Evolutionary conservation across 768 basidiomycete genomes (phyloP).

Genomic region (Rhizopogon vinicolor): DNA sequence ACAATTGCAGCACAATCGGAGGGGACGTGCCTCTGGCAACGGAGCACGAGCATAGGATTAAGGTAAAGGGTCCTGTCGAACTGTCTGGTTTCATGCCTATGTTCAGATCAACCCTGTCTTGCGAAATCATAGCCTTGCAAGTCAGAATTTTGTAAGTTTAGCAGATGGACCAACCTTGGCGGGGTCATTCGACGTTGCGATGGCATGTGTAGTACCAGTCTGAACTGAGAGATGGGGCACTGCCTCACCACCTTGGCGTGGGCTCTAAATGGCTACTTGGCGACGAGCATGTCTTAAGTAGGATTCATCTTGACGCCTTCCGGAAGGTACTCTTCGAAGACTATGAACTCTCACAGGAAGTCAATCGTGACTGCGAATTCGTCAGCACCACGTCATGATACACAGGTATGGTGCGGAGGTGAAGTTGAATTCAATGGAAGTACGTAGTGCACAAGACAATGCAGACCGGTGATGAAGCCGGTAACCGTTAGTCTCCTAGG

Average conservation of each 20-base stretch:
- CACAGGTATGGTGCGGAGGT: slow-evolving; percentile 1
- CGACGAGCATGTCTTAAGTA: no score
- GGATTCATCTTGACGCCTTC: no score
- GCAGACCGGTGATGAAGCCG: neutral
- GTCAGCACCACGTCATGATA: neutral
- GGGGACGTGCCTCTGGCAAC: no score
- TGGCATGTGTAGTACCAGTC: no score
- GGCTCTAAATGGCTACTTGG: no score
- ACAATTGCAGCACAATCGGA: no score
- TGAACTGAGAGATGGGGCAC: no score
- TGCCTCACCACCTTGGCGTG: no score
- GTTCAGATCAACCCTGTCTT: neutral
- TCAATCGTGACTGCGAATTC: neutral
- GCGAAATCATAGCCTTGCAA: no score
- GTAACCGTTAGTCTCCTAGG: neutral
- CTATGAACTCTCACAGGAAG: neutral
- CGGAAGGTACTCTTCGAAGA: no score
- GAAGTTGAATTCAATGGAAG: slow-evolving; percentile 35
- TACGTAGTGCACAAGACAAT: neutral
- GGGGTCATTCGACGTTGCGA: no score
- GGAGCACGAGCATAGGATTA: no score
- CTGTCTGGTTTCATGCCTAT: neutral
- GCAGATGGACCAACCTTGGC: neutral
- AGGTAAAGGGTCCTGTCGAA: neutral
- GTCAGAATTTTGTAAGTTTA: neutral